These are phyloP conservation scores for Debaryomyces hansenii DNA, from an alignment of 805 yeast genomes.

Conservation along the genomic window DNA sequence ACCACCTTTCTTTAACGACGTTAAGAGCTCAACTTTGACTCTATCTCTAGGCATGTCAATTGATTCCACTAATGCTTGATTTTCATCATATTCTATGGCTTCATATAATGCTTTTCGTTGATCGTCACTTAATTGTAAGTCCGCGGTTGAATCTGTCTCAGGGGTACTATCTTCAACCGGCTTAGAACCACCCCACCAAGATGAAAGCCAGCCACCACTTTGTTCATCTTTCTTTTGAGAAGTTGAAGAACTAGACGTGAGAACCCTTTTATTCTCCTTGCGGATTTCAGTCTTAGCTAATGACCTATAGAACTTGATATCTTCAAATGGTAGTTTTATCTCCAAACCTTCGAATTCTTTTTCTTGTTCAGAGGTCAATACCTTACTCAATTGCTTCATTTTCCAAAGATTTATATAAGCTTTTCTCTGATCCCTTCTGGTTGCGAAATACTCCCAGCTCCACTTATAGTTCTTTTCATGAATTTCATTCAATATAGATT, in stretches of 20 bases:
- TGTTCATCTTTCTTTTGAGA: constrained; percentile 16
- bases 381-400: constrained; percentile 44
- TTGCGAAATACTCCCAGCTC: constrained; percentile 83
- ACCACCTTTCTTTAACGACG: constrained; percentile 76
- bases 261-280: constrained; percentile 59
- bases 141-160: constrained; percentile 10
- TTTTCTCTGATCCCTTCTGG: constrained; percentile 70
- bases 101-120: constrained; percentile 88
- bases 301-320: constrained; percentile 81
- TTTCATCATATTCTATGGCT: constrained; percentile 88
- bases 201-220: constrained; percentile 64
- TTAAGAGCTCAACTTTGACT: constrained; percentile 62
- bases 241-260: constrained; percentile 7
- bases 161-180: constrained; percentile 36
- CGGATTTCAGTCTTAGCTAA: constrained; percentile 68
- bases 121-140: constrained; percentile 65
- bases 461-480: constrained; percentile 78
- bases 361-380: constrained; percentile 27
- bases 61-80: constrained; percentile 47
- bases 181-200: constrained; percentile 58
- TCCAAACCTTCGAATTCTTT: constrained; percentile 54
- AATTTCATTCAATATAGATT: constrained; percentile 74
- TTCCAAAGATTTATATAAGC: constrained; percentile 71
- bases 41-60: constrained; percentile 73
- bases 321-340: constrained; percentile 64